Evolutionary conservation across 225 moss, liverwort and hornwort genomes (phyloP).

Genomic region (Pseudoscleropodium purum): DNA sequence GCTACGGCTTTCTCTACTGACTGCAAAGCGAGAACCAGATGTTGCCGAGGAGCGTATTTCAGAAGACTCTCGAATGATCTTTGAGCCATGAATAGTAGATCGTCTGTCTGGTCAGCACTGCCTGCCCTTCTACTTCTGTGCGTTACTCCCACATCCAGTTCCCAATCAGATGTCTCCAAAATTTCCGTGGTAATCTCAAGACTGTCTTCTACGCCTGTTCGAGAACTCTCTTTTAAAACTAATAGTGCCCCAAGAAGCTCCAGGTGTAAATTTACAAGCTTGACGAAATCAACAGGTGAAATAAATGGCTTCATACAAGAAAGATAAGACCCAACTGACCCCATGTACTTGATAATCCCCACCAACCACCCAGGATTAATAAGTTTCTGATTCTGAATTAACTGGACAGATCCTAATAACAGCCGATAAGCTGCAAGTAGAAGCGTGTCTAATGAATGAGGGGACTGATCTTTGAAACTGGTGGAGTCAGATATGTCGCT

Average conservation of each 20-base stretch:
- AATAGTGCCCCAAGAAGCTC: conserved; percentile 58
- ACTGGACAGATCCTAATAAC: conserved; percentile 49
- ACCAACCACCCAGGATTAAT: conserved; percentile 50
- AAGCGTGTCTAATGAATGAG: conserved; percentile 39
- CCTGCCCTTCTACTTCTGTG: background rate
- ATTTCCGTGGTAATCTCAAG: background rate
- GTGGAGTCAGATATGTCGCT: background rate
- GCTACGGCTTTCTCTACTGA: conserved; percentile 72
- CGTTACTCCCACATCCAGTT: conserved; percentile 2
- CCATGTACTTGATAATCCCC: conserved; percentile 72
- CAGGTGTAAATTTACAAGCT: conserved; percentile 67
- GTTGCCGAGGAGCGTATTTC: conserved; percentile 68
- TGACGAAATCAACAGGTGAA: conserved; percentile 51
- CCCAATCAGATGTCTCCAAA: conserved; percentile 23
- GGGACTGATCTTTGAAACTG: conserved; percentile 15
- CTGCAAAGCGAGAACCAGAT: conserved; percentile 77
- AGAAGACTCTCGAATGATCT: conserved; percentile 61
- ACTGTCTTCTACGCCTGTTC: background rate
- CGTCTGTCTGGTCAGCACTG: conserved; percentile 5
- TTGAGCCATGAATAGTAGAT: conserved; percentile 24
- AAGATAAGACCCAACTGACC: conserved; percentile 56
- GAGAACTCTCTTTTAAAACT: conserved; percentile 3
- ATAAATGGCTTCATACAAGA: conserved; percentile 61
- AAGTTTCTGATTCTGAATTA: conserved; percentile 22
- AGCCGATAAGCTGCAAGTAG: conserved; percentile 69